phyloP scores from a whole-genome alignment of 345 rosid species.

The Carallia brachiata region DNA sequence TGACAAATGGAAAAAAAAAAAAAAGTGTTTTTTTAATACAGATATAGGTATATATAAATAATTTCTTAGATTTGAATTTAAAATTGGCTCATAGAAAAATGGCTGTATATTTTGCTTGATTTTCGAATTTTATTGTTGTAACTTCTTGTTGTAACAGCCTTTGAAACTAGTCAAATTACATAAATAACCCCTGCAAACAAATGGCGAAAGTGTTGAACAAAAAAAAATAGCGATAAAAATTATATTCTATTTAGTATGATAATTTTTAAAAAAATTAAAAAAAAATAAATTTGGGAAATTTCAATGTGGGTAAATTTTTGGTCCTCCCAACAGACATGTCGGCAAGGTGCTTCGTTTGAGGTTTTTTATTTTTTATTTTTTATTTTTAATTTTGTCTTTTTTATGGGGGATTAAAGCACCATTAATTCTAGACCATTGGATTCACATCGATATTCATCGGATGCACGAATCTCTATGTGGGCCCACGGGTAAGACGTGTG shows the following conservation, averaged over 20 bases:
- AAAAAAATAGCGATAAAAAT: background rate
- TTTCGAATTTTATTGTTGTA: slow-evolving; percentile 14
- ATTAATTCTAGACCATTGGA: slow-evolving; percentile 20
- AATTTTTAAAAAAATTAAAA: background rate
- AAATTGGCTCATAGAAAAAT: background rate
- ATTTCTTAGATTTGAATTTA: background rate
- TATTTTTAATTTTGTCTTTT: background rate
- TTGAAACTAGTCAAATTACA: slow-evolving; percentile 6
- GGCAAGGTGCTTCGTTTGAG: background rate
- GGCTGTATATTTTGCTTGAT: slow-evolving; percentile 17
- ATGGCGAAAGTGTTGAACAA: no score
- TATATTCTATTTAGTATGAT: background rate
- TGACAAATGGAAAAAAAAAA: background rate
- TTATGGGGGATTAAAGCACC: background rate
- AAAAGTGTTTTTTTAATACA: background rate
- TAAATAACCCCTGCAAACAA: slow-evolving; percentile 7
- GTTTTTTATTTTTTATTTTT: slow-evolving; percentile 5
- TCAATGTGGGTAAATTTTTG: slow-evolving; percentile 21
- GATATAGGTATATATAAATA: background rate
- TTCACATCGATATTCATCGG: background rate
- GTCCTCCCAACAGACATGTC: slow-evolving; percentile 15
- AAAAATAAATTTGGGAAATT: slow-evolving; percentile 12
- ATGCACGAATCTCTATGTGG: slow-evolving; percentile 1
- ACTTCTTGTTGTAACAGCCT: slow-evolving; percentile 8
- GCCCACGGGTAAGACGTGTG: background rate